Evolutionary conservation across 2,329 filamentous ascomycete species (phyloP).

Genomic region (Paecilomyces dactylethromorphus): DNA sequence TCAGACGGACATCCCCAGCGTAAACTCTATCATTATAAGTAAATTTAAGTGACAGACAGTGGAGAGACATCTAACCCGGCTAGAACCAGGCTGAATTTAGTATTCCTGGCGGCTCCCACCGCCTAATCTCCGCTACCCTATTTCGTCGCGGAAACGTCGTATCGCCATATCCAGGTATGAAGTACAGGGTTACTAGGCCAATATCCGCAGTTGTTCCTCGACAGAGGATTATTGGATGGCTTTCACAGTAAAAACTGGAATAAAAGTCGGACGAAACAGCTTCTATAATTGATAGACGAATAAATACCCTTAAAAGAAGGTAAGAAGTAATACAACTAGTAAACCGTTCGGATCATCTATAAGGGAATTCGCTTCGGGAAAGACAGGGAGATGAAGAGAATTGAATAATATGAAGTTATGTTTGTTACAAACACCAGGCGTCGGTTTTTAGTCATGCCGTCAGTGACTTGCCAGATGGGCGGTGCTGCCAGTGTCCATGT

Average conservation of each 20-base stretch:
- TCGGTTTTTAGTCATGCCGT: background rate
- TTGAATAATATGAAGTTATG: background rate
- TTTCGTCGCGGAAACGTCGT: too few relatives aligned
- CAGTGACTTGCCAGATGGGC: constrained; percentile 3
- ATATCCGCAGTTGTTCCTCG: background rate
- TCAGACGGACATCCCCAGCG: background rate
- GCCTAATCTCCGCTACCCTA: background rate
- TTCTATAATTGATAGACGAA: background rate
- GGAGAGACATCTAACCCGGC: background rate
- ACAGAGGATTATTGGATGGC: too few relatives aligned
- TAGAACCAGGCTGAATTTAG: too few relatives aligned
- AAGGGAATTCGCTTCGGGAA: background rate
- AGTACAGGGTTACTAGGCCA: background rate
- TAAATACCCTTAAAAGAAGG: background rate
- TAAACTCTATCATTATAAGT: background rate
- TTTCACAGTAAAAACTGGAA: too few relatives aligned
- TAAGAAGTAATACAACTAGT: background rate
- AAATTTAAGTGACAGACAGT: background rate
- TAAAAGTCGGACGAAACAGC: background rate
- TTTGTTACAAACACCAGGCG: background rate
- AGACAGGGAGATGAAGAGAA: background rate
- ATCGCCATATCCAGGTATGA: background rate
- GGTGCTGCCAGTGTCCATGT: constrained; percentile 14
- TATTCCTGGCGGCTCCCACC: background rate
- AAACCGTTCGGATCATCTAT: background rate